phyloP scores from a whole-genome alignment of 2,329 filamentous ascomycete genomes.

The Fusarium siculi region DNA sequence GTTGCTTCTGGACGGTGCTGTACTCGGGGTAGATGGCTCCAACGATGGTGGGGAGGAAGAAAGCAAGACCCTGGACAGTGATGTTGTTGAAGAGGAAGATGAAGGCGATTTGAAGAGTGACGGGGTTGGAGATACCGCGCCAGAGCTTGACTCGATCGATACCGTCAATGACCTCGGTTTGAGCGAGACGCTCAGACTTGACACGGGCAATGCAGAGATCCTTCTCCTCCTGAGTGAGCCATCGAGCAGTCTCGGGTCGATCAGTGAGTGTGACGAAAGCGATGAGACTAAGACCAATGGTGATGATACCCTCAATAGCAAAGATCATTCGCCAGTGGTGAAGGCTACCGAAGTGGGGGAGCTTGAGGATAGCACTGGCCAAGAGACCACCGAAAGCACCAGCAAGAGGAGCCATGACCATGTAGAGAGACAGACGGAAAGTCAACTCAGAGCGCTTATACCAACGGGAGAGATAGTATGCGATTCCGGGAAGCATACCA shows the following conservation, averaged over 20 bases:
- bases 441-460: constrained; percentile 71
- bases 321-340: constrained; percentile 77
- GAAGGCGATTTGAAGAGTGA: constrained; percentile 63
- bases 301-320: constrained; percentile 74
- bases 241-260: constrained; percentile 71
- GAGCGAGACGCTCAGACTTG: constrained; percentile 66
- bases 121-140: constrained; percentile 68
- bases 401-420: constrained; percentile 73
- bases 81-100: constrained; percentile 74
- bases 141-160: constrained; percentile 67
- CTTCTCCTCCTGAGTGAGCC: constrained; percentile 72
- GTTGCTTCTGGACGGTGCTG: constrained; percentile 69
- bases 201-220: constrained; percentile 71
- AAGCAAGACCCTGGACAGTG: constrained; percentile 73
- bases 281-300: constrained; percentile 62
- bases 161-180: constrained; percentile 70
- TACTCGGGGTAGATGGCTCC: constrained; percentile 69
- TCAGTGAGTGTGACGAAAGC: constrained; percentile 73
- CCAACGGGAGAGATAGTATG: constrained; percentile 73
- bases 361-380: constrained; percentile 68
- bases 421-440: constrained; percentile 71
- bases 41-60: constrained; percentile 74
- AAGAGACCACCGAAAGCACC: constrained; percentile 75
- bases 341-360: constrained; percentile 66
- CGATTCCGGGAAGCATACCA: constrained; percentile 73